Base-by-base conservation (phyloP, 2,329 filamentous ascomycete genomes). In the Alternaria alternata region DNA sequence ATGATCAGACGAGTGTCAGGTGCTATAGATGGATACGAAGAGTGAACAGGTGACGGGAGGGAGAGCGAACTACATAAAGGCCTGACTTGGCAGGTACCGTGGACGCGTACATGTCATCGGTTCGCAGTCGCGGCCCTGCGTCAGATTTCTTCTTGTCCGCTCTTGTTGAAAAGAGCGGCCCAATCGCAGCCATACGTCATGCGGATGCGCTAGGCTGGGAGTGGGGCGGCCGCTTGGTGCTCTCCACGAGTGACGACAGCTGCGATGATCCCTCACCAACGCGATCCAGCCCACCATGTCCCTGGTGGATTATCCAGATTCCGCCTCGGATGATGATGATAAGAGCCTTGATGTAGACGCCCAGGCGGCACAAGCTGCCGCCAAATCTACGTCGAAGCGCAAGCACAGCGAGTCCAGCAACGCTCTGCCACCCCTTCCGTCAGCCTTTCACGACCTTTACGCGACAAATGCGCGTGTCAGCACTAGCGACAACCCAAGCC, bases 401-500 rank as follows among this genome's bases (percentile, higher is more conserved):
- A 78, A 73, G 69, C 72, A 60, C 57, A 69, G 56, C 62, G 61
- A 65, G n/a, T 24, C 54, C 52, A 51, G 56, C 34, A 34, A 36
- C 48, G 72, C 75, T 24, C 80, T 94, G 36, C 93, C 92, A 30
- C 91, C 93, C 8, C 84, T 97, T 22, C 94, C 94, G 8, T 79
- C 88, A 12, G 82, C 87, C 56, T 98, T 99, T 78, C 91, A 93
- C 77, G 91, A 97, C 77, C 85, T 98, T 55, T 98, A 99, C 79
- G 91, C 94, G 28, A 90, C 91, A 11, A 91, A 89, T 41, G 89
- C 91, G 52, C 88, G 94, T 63, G 84, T 91, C 64, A 92, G 91
- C 78, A 89, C 90, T 41, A 85, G 83, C 69, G 95, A 98, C 79
- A 91, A 97, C 74, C 93, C 94, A 1, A 84, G 85, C 61, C 83